phyloP scores from a whole-genome alignment of 108 stramenopile species.

The Tribonema minus region DNA sequence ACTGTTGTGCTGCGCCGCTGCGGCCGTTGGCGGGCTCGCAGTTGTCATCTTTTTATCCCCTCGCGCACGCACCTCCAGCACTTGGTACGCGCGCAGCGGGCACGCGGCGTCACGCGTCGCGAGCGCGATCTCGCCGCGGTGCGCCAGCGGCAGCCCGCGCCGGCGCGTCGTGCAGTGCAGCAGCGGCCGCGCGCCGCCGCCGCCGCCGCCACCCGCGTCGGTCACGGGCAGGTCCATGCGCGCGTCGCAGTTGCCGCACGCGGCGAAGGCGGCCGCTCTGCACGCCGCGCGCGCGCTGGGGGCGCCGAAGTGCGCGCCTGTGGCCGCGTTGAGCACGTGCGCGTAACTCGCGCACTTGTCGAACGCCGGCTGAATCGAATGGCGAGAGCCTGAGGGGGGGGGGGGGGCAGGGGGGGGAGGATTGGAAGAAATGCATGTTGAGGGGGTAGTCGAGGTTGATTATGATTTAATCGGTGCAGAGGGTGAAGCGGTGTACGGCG shows the following conservation, averaged over 20 bases:
- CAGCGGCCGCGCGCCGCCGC: neutral
- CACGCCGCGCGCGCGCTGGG: slow-evolving; percentile 1
- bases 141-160: neutral
- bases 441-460: no score
- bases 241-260: slow-evolving; percentile 12
- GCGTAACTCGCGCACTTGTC: no score
- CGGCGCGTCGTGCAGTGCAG: slow-evolving; percentile 1
- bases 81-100: slow-evolving; percentile 27
- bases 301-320: slow-evolving; percentile 11
- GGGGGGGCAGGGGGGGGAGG: neutral
- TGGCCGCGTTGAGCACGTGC: slow-evolving; percentile 15
- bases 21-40: neutral
- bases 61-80: no score
- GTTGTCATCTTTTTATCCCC: neutral
- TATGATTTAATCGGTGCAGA: no score
- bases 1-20: no score
- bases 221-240: slow-evolving; percentile 26
- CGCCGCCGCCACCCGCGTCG: neutral
- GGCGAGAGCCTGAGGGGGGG: no score
- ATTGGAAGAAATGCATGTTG: no score
- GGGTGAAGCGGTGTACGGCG: no score
- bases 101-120: slow-evolving; percentile 7
- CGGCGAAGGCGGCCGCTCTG: neutral
- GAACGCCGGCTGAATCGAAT: neutral
- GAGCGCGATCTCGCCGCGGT: slow-evolving; percentile 13